These are phyloP conservation scores for Arctium minus DNA, from an alignment of 129 eudicot genomes.

Conservation along the genomic window DNA sequence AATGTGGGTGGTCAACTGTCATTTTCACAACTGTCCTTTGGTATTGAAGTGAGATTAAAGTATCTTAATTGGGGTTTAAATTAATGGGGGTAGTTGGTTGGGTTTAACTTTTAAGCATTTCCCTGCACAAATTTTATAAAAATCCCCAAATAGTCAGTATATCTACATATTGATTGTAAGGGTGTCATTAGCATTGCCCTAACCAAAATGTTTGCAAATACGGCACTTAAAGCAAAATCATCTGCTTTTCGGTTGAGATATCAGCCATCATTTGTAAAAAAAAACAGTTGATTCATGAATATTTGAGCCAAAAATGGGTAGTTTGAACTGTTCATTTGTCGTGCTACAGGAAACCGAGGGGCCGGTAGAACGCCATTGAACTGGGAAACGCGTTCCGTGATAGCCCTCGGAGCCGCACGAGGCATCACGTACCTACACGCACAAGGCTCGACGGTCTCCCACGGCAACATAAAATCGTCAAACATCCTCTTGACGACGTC, in stretches of 20 bases:
- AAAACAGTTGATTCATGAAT: no score
- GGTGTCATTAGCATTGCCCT: no score
- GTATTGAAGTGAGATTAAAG: slow-evolving; percentile 28
- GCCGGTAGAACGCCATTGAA: slow-evolving; percentile 80
- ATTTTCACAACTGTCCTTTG: slow-evolving; percentile 23
- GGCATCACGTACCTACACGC: slow-evolving; percentile 73
- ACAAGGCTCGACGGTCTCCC: slow-evolving; percentile 65
- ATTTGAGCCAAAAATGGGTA: no score
- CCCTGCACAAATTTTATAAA: not conserved
- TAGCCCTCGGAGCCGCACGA: slow-evolving; percentile 84
- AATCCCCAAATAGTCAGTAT: no score
- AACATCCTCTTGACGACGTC: slow-evolving; percentile 70
- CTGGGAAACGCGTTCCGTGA: slow-evolving; percentile 71
- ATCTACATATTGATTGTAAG: no score
- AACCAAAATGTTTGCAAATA: not conserved
- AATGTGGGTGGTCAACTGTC: slow-evolving; percentile 35
- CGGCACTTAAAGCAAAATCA: not conserved
- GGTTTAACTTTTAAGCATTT: not conserved
- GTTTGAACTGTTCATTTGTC: not conserved
- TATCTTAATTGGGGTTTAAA: not conserved
- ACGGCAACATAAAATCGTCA: slow-evolving; percentile 87
- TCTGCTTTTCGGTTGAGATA: not conserved
- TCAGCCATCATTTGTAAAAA: not conserved
- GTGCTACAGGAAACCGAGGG: slow-evolving; percentile 64
- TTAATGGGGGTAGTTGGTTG: slow-evolving; percentile 15